These are phyloP conservation scores for Carex littledalei DNA, from an alignment of 176 grass and related monocot genomes.

Conservation along the genomic window DNA sequence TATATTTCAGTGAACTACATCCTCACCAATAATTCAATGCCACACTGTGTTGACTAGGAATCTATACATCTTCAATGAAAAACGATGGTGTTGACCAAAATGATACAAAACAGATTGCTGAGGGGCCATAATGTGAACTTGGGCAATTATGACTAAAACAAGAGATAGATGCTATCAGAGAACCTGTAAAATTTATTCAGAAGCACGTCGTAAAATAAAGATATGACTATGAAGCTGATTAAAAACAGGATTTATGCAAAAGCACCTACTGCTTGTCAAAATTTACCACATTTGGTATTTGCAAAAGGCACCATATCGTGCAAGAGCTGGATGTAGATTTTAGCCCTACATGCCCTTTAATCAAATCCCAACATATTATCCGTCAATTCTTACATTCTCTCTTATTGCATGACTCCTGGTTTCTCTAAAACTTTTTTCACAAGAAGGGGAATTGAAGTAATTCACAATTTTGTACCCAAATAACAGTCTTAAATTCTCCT, in stretches of 20 bases:
- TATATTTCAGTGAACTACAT: neutral
- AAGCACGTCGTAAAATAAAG: neutral
- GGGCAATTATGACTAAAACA: neutral
- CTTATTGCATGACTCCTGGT: neutral
- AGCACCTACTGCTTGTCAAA: neutral
- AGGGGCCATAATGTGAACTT: neutral
- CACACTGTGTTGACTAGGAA: neutral
- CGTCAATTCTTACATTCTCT: neutral
- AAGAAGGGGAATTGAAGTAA: neutral
- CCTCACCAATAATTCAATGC: neutral
- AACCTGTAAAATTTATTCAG: neutral
- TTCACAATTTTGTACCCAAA: neutral
- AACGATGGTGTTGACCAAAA: neutral
- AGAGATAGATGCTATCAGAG: neutral
- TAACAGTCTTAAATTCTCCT: neutral
- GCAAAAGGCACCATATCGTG: neutral
- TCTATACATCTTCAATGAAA: neutral
- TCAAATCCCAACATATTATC: neutral
- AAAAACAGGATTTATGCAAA: neutral
- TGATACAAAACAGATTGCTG: neutral
- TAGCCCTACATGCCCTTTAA: neutral
- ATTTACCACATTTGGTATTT: neutral
- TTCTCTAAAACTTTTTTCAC: neutral
- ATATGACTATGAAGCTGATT: neutral
- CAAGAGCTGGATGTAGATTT: neutral